These are phyloP conservation scores for Talaromyces rugulosus DNA, from an alignment of 2,329 filamentous ascomycete species.

Conservation along the genomic window DNA sequence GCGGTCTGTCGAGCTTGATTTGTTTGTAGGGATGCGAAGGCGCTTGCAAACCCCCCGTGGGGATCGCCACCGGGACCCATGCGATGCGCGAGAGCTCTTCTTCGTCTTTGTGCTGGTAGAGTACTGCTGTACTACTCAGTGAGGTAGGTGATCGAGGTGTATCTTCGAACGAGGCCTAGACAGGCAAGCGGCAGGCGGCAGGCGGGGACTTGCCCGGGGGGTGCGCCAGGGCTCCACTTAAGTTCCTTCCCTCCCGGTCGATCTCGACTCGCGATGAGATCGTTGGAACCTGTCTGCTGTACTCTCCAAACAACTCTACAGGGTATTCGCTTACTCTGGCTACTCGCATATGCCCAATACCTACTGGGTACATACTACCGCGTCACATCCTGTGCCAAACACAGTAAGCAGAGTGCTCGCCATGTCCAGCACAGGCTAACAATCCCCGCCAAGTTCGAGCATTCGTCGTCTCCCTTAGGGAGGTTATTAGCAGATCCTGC, in stretches of 20 bases:
- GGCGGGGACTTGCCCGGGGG: not conserved
- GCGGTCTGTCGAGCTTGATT: constrained; percentile 18
- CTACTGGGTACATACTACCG: not conserved
- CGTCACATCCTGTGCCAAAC: not conserved
- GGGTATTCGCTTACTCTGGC: too few species aligned
- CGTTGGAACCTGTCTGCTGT: too few species aligned
- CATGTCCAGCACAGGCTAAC: not conserved
- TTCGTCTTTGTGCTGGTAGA: too few species aligned
- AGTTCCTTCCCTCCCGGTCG: not conserved
- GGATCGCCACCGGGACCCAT: not conserved
- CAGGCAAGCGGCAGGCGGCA: not conserved
- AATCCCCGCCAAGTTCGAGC: not conserved
- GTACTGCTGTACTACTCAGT: too few species aligned
- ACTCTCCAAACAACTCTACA: too few species aligned
- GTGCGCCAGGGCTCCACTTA: not conserved
- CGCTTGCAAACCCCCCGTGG: not conserved
- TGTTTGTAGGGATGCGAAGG: constrained; percentile 21
- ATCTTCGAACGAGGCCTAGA: not conserved
- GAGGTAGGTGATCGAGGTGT: too few species aligned
- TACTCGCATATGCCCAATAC: too few species aligned
- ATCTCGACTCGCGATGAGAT: not conserved
- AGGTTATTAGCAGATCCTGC: not conserved
- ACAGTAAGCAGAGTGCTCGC: not conserved
- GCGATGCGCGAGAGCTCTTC: too few species aligned
- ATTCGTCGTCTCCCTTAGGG: not conserved